A percentile compares a stretch with the other conserved stretches of the same genome.
Conservation (phyloP, 176 grass and related monocot species). For the Zoysia japonica region DNA sequence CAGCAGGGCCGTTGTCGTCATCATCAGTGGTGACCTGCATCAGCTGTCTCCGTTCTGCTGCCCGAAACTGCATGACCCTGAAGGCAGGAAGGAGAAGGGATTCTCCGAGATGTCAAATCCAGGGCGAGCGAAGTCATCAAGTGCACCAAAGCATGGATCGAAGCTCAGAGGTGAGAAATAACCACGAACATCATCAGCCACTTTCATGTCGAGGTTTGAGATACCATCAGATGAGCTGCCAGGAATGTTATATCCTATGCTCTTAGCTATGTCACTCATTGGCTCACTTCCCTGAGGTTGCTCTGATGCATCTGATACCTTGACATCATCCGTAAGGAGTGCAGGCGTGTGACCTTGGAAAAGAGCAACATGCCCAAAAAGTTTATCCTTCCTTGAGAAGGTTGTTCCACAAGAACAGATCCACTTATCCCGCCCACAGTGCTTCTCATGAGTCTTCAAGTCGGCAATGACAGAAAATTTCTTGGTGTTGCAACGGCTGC, state of each 20-base stretch:
- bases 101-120: constrained; percentile 66
- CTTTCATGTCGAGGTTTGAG: constrained; percentile 59
- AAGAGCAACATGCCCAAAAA: constrained; percentile 82
- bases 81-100: constrained; percentile 62
- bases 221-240: constrained; percentile 53
- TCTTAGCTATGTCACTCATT: constrained; percentile 42
- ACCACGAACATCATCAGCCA: constrained; percentile 46
- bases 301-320: constrained; percentile 47
- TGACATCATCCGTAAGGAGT: constrained; percentile 63
- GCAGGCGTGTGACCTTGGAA: constrained; percentile 93
- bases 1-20: neutral
- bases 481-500: constrained; percentile 83
- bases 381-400: constrained; percentile 86
- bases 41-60: constrained; percentile 58
- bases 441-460: constrained; percentile 90
- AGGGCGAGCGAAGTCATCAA: constrained; percentile 69
- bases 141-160: constrained; percentile 62
- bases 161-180: constrained; percentile 75
- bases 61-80: constrained; percentile 43
- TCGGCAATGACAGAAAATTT: constrained; percentile 85
- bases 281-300: constrained; percentile 40
- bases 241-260: constrained; percentile 41
- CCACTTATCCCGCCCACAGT: constrained; percentile 88
- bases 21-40: neutral
- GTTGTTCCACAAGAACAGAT: constrained; percentile 84